Base-by-base conservation (phyloP, 2,329 filamentous ascomycete species). In the Fusarium sulawesiense region DNA sequence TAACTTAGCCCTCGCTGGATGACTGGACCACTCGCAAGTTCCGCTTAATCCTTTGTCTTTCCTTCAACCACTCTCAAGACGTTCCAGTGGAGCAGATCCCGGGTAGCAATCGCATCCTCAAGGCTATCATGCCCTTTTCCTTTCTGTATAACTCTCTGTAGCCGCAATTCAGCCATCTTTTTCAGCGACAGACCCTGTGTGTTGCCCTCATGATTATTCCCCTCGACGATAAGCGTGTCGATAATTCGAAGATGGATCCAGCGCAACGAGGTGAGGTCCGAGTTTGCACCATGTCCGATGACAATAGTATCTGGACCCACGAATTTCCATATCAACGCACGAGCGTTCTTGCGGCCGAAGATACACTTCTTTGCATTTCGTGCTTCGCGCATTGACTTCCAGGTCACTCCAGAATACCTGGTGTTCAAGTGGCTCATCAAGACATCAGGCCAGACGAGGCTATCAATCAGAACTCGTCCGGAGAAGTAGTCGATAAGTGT, bases 401-500 rank as follows among this genome's bases (percentile, higher is more conserved):
- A 73, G 0, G 79, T 81, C 4, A 89, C 81, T 2, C 87, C 86
- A 0, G 86, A 87, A 64, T 76, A 87, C 5, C 75, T 78, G 1
- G 84, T 87, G 71, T 86, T 85, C 71, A 82, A 82, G 70, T 88
- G 82, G 7, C 72, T 55, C 80, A 88, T 84, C 11, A 71, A 71
- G 0, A 82, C 79, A 13, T 79, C 74, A 0, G 87, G 86, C 48
- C 76, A 82, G 5, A 88, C 85, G 3, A 88, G 78, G 8, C 76
- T 80, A 73, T 89, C 83, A 30, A 89, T 73, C 2, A 89, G 80
- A 13, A 84, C 71, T 16, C 81, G 72, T 5, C 81, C 79, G 1
- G 83, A 81, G 71, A 87, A 86, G 70, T 84, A 86, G 72, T 88
- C 86, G 27, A 88, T 72, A 0, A 70, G 72, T 1, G 83, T 84